phyloP scores from a whole-genome alignment of 108 stramenopile genomes.

The Nitzschia palea region DNA sequence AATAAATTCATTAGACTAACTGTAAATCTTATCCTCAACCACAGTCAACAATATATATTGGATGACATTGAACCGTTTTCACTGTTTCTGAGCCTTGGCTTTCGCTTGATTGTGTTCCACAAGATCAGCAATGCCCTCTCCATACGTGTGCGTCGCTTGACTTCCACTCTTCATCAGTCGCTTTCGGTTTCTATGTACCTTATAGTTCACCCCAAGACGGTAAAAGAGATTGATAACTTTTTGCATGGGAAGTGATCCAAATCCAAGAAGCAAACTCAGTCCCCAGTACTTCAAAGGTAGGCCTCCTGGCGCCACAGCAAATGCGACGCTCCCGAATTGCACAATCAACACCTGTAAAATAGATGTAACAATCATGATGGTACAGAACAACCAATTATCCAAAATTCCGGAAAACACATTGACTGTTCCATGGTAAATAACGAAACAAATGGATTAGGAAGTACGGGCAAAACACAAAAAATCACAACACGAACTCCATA shows the following conservation, averaged over 20 bases:
- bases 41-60: too few species aligned
- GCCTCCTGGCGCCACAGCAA: conserved; percentile 68
- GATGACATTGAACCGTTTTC: too few species aligned
- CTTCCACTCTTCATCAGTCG: conserved; percentile 1
- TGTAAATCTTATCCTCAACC: too few species aligned
- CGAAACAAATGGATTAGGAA: too few species aligned
- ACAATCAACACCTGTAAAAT: conserved; percentile 90
- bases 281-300: conserved; percentile 49
- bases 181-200: conserved; percentile 11
- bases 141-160: conserved; percentile 3
- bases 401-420: conserved; percentile 83
- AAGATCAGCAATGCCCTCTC: neutral
- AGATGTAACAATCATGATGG: conserved; percentile 78
- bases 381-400: conserved; percentile 80
- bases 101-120: neutral
- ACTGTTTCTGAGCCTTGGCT: too few species aligned
- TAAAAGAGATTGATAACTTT: conserved; percentile 57
- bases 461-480: too few species aligned
- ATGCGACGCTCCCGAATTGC: conserved; percentile 82
- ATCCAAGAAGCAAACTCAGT: conserved; percentile 50
- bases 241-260: conserved; percentile 62
- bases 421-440: too few species aligned
- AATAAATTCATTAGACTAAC: too few species aligned
- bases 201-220: conserved; percentile 8
- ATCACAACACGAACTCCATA: too few species aligned